Evolutionary conservation across 352 stramenopile species (phyloP).

Genomic region (Phytopythium helicoides): DNA sequence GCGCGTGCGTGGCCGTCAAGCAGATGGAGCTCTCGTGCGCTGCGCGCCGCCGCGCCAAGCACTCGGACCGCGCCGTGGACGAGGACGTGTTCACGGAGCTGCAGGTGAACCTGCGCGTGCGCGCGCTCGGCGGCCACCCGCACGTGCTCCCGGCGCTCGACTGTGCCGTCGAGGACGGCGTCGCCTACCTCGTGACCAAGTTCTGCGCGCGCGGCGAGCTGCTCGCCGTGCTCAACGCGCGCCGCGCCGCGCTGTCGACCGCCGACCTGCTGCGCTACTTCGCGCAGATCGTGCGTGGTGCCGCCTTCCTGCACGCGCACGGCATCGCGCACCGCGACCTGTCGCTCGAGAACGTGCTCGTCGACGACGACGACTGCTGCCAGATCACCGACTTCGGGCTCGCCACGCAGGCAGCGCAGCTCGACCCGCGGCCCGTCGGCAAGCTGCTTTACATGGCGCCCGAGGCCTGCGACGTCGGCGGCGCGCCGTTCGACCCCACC

Average conservation of each 20-base stretch:
- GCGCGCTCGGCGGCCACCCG: constrained; percentile 55
- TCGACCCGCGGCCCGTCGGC: constrained; percentile 48
- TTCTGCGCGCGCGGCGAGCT: constrained; percentile 71
- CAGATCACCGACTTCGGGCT: constrained; percentile 84
- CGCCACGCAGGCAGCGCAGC: constrained; percentile 25
- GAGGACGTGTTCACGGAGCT: constrained; percentile 74
- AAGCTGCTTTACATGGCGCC: constrained; percentile 84
- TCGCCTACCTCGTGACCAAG: constrained; percentile 66
- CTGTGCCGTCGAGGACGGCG: constrained; percentile 59
- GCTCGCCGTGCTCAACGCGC: constrained; percentile 64
- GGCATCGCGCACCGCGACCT: constrained; percentile 81
- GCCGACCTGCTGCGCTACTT: constrained; percentile 55
- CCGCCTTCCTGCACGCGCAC: constrained; percentile 71
- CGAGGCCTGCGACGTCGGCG: constrained; percentile 36
- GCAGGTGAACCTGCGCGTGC: constrained; percentile 62
- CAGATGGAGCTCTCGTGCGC: constrained; percentile 67
- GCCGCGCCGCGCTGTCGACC: constrained; percentile 24
- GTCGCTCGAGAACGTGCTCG: constrained; percentile 81
- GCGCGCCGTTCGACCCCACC: constrained; percentile 54
- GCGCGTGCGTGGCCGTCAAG: constrained; percentile 73
- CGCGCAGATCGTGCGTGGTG: constrained; percentile 52
- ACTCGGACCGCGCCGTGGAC: constrained; percentile 43
- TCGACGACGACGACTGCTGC: constrained; percentile 61
- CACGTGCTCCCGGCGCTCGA: constrained; percentile 68
- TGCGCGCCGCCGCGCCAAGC: constrained; percentile 43